Evolutionary conservation across 371 early-diverging fungal species (phyloP).

Genomic region (Fennellomyces sp.): DNA sequence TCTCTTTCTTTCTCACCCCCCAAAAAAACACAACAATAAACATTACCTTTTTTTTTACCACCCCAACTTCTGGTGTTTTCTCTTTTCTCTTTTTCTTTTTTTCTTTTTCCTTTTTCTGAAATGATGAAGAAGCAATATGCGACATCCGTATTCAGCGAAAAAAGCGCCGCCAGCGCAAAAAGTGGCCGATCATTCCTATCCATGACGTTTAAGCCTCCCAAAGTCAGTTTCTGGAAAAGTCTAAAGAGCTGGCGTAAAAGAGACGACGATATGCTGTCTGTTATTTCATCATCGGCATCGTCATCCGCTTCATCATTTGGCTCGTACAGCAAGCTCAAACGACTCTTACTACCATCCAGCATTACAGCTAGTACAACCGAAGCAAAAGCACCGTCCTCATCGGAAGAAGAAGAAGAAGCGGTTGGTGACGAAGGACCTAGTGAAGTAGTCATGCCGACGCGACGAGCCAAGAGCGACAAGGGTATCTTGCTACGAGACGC

Average conservation of each 20-base stretch:
- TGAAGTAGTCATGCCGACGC: background rate
- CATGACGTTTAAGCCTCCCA: constrained; percentile 16
- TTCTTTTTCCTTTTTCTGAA: constrained; percentile 4
- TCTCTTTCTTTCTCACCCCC: background rate
- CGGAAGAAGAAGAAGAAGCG: background rate
- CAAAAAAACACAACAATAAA: constrained; percentile 7
- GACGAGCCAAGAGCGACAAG: background rate
- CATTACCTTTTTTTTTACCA: background rate
- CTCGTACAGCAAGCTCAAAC: background rate
- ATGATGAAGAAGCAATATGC: constrained; percentile 37
- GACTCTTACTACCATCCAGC: background rate
- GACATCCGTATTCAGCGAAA: constrained; percentile 45
- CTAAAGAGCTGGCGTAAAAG: constrained; percentile 25
- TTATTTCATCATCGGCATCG: background rate
- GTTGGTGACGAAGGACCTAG: background rate
- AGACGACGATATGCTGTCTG: constrained; percentile 1
- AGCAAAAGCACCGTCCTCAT: constrained; percentile 6
- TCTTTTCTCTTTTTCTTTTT: constrained; percentile 20
- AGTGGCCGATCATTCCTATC: constrained; percentile 46
- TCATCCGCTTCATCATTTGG: constrained; percentile 6
- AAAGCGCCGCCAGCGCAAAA: constrained; percentile 45
- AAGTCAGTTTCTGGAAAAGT: constrained; percentile 29
- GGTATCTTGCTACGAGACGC: constrained; percentile 1
- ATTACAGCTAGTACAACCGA: constrained; percentile 5
- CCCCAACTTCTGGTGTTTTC: constrained; percentile 9